Conservation (phyloP, 192 early-diverging fungal species). For the Coemansia sp. region DNA sequence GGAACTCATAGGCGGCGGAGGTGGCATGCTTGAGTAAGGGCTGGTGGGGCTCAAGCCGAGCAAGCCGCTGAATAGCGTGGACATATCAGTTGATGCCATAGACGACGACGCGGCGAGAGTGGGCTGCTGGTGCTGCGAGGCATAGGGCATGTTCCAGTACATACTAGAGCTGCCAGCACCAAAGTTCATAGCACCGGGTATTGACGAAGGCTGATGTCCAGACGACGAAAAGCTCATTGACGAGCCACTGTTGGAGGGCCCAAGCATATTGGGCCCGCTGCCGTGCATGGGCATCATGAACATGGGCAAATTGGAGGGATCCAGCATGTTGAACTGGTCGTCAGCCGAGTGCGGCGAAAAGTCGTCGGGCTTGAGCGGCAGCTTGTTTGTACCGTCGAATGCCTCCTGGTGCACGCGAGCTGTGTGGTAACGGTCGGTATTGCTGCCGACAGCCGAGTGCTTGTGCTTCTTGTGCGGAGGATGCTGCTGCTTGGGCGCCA, state of each 20-base stretch:
- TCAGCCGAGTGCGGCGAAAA: conserved; percentile 28
- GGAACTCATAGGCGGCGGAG: conserved; percentile 7
- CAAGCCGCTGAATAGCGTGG: conserved; percentile 30
- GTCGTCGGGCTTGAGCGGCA: conserved; percentile 52
- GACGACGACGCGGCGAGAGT: not conserved
- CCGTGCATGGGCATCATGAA: conserved; percentile 37
- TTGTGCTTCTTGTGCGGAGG: conserved; percentile 33
- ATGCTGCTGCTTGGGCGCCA: conserved; percentile 5
- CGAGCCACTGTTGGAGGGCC: not conserved
- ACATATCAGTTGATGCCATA: conserved; percentile 21
- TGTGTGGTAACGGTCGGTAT: conserved; percentile 21
- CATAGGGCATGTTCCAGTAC: conserved; percentile 17
- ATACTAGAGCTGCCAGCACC: not conserved
- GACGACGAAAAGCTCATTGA: not conserved
- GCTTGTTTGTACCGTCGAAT: conserved; percentile 54
- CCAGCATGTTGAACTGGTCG: conserved; percentile 43
- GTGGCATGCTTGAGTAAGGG: conserved; percentile 13
- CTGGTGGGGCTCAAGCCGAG: conserved; percentile 16
- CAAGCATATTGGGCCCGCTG: not conserved
- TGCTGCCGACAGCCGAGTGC: conserved; percentile 15
- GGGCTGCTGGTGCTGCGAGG: not conserved
- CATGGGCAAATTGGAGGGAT: conserved; percentile 50
- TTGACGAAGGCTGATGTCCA: not conserved
- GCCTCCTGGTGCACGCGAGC: conserved; percentile 54
- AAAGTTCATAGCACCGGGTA: conserved; percentile 6